These are phyloP conservation scores for Quercus tomentella DNA, from an alignment of 331 rosid genomes.

Conservation along the genomic window DNA sequence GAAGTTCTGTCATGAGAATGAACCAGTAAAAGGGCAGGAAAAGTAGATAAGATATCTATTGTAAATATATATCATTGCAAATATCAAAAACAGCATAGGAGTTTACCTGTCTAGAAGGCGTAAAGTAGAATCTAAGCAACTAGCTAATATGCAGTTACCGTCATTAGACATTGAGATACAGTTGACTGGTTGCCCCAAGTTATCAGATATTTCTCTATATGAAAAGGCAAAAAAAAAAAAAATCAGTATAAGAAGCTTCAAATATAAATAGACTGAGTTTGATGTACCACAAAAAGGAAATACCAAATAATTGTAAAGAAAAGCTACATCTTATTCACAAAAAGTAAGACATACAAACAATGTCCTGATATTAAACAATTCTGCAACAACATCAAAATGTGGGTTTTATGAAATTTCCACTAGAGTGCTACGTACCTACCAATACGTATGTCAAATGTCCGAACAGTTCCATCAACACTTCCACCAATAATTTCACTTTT, in stretches of 20 bases:
- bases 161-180: slow-evolving; percentile 92
- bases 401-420: background rate
- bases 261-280: background rate
- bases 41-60: background rate
- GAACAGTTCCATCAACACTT: slow-evolving; percentile 95
- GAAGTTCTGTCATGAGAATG: slow-evolving; percentile 52
- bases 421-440: slow-evolving; percentile 55
- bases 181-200: slow-evolving; percentile 87
- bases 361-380: background rate
- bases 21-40: slow-evolving; percentile 2
- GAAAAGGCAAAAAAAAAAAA: background rate
- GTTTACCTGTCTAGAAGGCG: slow-evolving; percentile 74
- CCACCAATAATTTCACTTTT: slow-evolving; percentile 85
- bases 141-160: slow-evolving; percentile 76
- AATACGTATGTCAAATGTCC: slow-evolving; percentile 78
- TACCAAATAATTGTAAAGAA: background rate
- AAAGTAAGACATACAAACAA: background rate
- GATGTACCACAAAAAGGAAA: no score
- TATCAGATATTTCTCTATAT: slow-evolving; percentile 69
- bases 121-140: slow-evolving; percentile 76
- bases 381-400: background rate
- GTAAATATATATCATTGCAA: background rate
- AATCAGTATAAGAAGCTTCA: background rate
- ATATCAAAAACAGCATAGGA: background rate
- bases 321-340: background rate